These are phyloP conservation scores for Chaetomium fimeti DNA, from an alignment of 495 filamentous ascomycete genomes.

Conservation along the genomic window DNA sequence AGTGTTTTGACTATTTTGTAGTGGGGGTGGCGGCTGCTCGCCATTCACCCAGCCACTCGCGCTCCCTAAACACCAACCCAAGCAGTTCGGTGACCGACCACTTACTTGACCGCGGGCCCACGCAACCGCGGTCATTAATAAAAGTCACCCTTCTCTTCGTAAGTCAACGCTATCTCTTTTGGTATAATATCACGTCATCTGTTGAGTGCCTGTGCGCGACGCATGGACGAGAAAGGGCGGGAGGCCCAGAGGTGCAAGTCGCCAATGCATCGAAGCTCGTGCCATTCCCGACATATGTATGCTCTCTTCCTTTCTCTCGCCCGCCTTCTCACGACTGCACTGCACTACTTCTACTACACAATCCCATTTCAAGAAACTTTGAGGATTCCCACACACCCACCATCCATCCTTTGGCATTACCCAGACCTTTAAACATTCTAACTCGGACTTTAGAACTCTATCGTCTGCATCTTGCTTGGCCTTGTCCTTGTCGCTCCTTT, in stretches of 20 bases:
- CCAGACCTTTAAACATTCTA: not conserved
- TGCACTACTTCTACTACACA: too few relatives aligned
- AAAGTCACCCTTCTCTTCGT: not conserved
- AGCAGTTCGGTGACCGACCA: not conserved
- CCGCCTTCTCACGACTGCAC: not conserved
- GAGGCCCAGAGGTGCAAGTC: not conserved
- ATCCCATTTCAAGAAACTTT: not conserved
- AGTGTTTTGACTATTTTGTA: slow-evolving; percentile 15
- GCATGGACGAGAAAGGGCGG: not conserved
- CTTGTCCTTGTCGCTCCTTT: not conserved
- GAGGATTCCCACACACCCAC: not conserved
- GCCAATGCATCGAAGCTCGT: not conserved
- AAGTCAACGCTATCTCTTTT: not conserved
- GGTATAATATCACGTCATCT: not conserved
- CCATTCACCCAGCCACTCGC: slow-evolving; percentile 17
- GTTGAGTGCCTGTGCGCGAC: not conserved
- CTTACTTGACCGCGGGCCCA: not conserved
- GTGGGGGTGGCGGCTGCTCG: slow-evolving; percentile 15
- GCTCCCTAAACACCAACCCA: slow-evolving; percentile 15
- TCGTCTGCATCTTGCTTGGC: not conserved
- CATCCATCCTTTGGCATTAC: too few relatives aligned
- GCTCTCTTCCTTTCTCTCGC: too few relatives aligned
- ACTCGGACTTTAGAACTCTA: not conserved
- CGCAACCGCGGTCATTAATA: not conserved
- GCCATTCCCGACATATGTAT: not conserved